Base-by-base conservation (phyloP, 2,329 filamentous ascomycete genomes). In the Chaetomiaceae sp. region DNA sequence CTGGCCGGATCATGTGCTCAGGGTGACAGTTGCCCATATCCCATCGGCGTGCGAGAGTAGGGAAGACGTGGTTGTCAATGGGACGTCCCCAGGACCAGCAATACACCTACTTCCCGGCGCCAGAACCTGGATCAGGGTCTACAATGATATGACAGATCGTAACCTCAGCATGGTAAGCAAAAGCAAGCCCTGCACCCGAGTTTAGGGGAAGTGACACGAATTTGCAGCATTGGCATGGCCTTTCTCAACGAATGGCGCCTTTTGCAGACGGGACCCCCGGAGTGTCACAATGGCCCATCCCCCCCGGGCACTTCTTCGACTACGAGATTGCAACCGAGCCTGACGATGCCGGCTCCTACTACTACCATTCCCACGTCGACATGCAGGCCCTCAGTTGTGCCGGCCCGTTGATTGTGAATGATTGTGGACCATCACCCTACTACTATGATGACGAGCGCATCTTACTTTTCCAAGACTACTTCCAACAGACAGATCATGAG, bases 291-390 rank as follows among this genome's bases (percentile, higher is more conserved):
- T 87, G 83, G 84, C 82, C 84, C 0, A 85, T 87, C 33, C 75
- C 80, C 0, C 74, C 81, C 0, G 66, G 71, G 1, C 74, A 80
- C 54, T 87, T 79, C 67, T 87, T 87, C 65, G 84, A 87, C 67
- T 87, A 87, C 62, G 82, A 87, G 61, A 67, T 87, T 3, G 73
- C 73, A 14, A 75, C 80, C 0, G 66, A 76, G 3, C 38, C 64
- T 1, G 77, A 75, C 5, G 75, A 81, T 49, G 76, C 80, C 0
- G 84, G 84, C 4, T 81, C 82, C 0, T 87, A 85, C 62, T 86
- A 84, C 63, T 87, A 86, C 61, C 84, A 87, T 62, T 85, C 82
- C 0, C 84, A 87, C 56, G 73, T 86, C 14, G 82, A 75, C 0
- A 79, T 86, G 53, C 82, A 87, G 62, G 78, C 79, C 0, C 67